These are phyloP conservation scores for Athelia psychrophila DNA, from an alignment of 1,284 basidiomycete species.

Conservation along the genomic window DNA sequence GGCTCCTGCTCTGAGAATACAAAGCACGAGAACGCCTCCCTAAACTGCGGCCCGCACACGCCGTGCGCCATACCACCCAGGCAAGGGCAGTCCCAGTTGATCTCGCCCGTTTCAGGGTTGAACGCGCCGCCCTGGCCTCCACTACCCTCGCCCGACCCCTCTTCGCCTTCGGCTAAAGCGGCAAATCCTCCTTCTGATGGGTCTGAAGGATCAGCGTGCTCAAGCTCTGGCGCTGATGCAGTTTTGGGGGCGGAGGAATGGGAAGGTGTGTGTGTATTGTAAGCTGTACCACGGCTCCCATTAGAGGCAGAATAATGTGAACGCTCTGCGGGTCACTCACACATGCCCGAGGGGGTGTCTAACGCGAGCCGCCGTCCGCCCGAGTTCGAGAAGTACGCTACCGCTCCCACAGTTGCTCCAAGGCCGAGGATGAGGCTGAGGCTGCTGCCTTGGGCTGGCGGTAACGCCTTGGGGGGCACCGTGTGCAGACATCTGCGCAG, in stretches of 20 bases:
- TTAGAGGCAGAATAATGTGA: background rate
- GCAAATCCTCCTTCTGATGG: constrained; percentile 1
- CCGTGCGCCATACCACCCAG: constrained; percentile 98
- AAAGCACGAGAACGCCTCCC: constrained; percentile 97
- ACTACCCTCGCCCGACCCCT: constrained; percentile 28
- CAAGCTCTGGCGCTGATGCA: constrained; percentile 3
- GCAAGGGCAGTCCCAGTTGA: constrained; percentile 98
- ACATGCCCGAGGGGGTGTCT: constrained; percentile 25
- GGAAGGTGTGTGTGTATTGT: background rate
- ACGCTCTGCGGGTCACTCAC: background rate
- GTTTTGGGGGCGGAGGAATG: constrained; percentile 9
- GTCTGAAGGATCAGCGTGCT: constrained; percentile 5
- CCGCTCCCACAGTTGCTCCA: constrained; percentile 38
- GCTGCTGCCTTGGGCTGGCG: constrained; percentile 20
- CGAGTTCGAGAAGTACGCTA: constrained; percentile 42
- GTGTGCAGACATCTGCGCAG: constrained; percentile 48
- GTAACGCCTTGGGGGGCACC: constrained; percentile 19
- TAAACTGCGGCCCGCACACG: constrained; percentile 93
- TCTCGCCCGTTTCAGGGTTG: constrained; percentile 96
- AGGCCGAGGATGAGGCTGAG: constrained; percentile 34
- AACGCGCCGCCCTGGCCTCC: constrained; percentile 51
- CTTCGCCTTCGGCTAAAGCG: constrained; percentile 7
- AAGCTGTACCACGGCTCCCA: background rate
- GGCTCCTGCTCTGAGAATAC: constrained; percentile 93
- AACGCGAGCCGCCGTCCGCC: constrained; percentile 41